phyloP scores from a whole-genome alignment of 2,329 filamentous ascomycete genomes.

The Ceratocystis harringtonii region DNA sequence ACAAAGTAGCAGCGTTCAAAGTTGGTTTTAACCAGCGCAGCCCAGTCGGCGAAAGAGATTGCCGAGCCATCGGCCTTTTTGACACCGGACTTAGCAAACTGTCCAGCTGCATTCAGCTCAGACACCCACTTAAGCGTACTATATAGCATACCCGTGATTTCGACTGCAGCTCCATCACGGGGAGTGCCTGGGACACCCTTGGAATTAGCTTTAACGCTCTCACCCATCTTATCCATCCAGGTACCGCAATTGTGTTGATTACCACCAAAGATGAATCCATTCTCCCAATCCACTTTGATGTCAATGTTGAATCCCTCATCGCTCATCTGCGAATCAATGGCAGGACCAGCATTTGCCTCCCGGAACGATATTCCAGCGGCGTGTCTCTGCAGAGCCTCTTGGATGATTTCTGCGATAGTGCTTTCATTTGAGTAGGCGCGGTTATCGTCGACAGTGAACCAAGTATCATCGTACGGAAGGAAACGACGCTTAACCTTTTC shows the following conservation, averaged over 20 bases:
- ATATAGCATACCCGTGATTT: conserved; percentile 88
- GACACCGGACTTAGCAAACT: conserved; percentile 61
- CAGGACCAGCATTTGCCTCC: conserved; percentile 82
- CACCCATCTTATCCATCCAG: conserved; percentile 99
- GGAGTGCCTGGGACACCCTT: conserved; percentile 95
- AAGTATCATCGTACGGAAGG: conserved; percentile 88
- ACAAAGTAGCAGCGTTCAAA: conserved; percentile 92
- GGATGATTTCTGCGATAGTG: conserved; percentile 75
- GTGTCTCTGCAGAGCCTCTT: conserved; percentile 85
- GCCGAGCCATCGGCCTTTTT: conserved; percentile 42
- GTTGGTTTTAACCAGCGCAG: conserved; percentile 59
- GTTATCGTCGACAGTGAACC: conserved; percentile 68
- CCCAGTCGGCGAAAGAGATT: conserved; percentile 67
- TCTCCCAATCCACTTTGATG: conserved; percentile 80
- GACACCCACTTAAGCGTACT: conserved; percentile 74
- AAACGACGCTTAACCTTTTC: conserved; percentile 72
- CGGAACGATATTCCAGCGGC: conserved; percentile 81
- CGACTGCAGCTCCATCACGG: conserved; percentile 83
- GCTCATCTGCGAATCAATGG: conserved; percentile 85
- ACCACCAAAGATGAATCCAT: conserved; percentile 82
- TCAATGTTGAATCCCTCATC: conserved; percentile 84
- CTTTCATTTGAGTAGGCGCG: conserved; percentile 76
- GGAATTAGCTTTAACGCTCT: conserved; percentile 75
- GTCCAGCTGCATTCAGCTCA: conserved; percentile 48
- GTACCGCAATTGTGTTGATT: conserved; percentile 93